Evolutionary conservation across 140 eudicot genomes (phyloP).

Genomic region (Oenanthe javanica): DNA sequence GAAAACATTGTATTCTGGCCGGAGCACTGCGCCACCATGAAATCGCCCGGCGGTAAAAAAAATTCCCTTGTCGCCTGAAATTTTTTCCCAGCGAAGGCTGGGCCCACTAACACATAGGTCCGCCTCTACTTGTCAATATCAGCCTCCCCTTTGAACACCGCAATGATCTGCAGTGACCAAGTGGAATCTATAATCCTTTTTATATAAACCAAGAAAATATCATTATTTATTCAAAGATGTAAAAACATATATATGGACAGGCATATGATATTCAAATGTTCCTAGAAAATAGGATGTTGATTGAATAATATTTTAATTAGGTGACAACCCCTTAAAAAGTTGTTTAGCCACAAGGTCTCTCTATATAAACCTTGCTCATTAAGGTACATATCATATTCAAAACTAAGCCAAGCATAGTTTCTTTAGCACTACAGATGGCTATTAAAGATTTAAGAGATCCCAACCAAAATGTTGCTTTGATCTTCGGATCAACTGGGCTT

Average conservation of each 20-base stretch:
- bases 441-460: slow-evolving; percentile 29
- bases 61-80: too few relatives aligned
- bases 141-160: slow-evolving; percentile 12
- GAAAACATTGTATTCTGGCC: too few relatives aligned
- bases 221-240: not conserved
- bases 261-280: not conserved
- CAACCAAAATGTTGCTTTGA: slow-evolving; percentile 50
- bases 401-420: not conserved
- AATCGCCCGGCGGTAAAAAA: too few relatives aligned
- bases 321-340: not conserved
- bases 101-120: too few relatives aligned
- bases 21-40: too few relatives aligned
- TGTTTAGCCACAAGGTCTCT: not conserved
- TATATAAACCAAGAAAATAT: not conserved
- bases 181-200: not conserved
- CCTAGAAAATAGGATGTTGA: slow-evolving; percentile 1
- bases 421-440: slow-evolving; percentile 28
- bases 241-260: not conserved
- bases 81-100: too few relatives aligned
- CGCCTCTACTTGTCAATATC: slow-evolving; percentile 10
- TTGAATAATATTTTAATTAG: not conserved
- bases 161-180: not conserved
- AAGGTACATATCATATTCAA: not conserved
- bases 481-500: slow-evolving; percentile 80
- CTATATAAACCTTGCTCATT: slow-evolving; percentile 7